Evolutionary conservation across 2,329 filamentous ascomycete species (phyloP).

Genomic region (Exserohilum rostratum): DNA sequence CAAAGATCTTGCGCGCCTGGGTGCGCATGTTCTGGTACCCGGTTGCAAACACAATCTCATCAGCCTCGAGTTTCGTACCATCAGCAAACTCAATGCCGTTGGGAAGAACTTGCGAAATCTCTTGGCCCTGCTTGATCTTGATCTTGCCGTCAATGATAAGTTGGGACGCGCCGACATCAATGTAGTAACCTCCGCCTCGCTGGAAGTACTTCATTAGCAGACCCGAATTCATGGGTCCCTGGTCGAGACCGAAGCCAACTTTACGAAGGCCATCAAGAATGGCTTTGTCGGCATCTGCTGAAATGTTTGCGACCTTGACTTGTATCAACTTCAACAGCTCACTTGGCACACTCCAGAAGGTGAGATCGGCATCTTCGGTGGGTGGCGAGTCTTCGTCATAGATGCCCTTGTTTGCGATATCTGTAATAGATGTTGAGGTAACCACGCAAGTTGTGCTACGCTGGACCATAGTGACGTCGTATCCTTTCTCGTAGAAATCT

Average conservation of each 20-base stretch:
- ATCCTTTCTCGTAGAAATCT: conserved; percentile 53
- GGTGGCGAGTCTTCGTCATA: conserved; percentile 39
- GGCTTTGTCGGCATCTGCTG: conserved; percentile 43
- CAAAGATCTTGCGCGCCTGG: conserved; percentile 49
- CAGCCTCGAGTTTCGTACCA: conserved; percentile 51
- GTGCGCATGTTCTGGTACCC: conserved; percentile 55
- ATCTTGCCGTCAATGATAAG: conserved; percentile 55
- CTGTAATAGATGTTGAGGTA: conserved; percentile 32
- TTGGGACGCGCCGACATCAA: conserved; percentile 54
- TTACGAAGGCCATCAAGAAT: conserved; percentile 51
- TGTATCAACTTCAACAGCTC: conserved; percentile 42
- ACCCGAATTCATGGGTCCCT: conserved; percentile 33
- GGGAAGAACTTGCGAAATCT: conserved; percentile 46
- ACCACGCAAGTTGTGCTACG: conserved; percentile 51
- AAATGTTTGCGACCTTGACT: conserved; percentile 31
- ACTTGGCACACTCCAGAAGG: conserved; percentile 44
- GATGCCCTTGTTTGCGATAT: conserved; percentile 38
- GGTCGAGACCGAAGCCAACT: conserved; percentile 52
- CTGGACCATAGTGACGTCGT: conserved; percentile 56
- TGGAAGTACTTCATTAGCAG: conserved; percentile 50
- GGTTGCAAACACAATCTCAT: conserved; percentile 56
- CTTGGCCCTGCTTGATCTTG: conserved; percentile 50
- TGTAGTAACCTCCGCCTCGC: conserved; percentile 55
- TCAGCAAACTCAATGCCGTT: conserved; percentile 54
- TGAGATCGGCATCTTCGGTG: conserved; percentile 36